These are phyloP conservation scores for Teratosphaeria destructans DNA, from an alignment of 2,329 filamentous ascomycete species.

Conservation along the genomic window DNA sequence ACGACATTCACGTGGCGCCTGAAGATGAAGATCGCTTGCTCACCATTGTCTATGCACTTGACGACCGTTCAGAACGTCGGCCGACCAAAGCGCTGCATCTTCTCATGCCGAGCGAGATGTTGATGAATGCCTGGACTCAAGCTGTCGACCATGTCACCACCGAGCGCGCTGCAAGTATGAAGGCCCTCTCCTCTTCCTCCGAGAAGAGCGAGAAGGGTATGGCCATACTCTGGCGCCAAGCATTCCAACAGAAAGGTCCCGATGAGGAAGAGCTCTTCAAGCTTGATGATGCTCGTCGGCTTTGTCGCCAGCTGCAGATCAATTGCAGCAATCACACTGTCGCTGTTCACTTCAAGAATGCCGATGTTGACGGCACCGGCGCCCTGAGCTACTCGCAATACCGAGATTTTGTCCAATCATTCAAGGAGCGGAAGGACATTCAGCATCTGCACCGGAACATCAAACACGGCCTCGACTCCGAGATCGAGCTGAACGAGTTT, in stretches of 20 bases:
- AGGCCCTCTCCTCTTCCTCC: conserved; percentile 63
- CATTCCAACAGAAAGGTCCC: conserved; percentile 60
- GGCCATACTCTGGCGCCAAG: conserved; percentile 56
- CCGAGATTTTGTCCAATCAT: conserved; percentile 66
- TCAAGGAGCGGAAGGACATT: conserved; percentile 79
- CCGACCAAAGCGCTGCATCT: conserved; percentile 74
- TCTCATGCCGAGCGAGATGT: conserved; percentile 62
- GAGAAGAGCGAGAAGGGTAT: conserved; percentile 74
- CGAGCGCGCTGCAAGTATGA: conserved; percentile 82
- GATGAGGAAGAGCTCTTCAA: conserved; percentile 61
- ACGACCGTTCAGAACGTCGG: conserved; percentile 63
- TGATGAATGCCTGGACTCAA: conserved; percentile 69
- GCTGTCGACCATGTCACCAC: conserved; percentile 76
- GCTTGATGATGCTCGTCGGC: conserved; percentile 64
- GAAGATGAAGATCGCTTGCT: conserved; percentile 67
- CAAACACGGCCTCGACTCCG: conserved; percentile 36
- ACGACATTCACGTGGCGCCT: conserved; percentile 65
- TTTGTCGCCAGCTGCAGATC: conserved; percentile 86
- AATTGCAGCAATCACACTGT: conserved; percentile 72
- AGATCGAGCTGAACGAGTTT: conserved; percentile 64
- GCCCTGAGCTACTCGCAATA: conserved; percentile 72
- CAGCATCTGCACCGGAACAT: conserved; percentile 58
- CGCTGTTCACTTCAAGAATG: conserved; percentile 61
- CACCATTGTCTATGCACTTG: conserved; percentile 75
- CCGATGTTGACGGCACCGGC: conserved; percentile 54